Conservation (phyloP, 352 stramenopile genomes). For the Globisporangium viniferum region DNA sequence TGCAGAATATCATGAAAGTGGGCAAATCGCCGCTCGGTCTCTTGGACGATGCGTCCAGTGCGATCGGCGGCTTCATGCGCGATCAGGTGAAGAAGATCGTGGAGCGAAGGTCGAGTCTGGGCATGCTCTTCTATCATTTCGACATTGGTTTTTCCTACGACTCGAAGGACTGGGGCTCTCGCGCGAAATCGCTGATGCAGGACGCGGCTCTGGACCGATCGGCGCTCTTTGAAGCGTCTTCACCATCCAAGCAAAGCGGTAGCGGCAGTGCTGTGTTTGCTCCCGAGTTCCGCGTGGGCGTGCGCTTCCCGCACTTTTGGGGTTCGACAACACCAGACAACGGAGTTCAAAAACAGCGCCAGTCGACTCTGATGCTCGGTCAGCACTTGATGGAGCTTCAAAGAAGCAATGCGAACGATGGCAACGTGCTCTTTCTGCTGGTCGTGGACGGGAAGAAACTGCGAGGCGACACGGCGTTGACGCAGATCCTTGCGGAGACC, state of each 20-base stretch:
- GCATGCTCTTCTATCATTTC: constrained; percentile 87
- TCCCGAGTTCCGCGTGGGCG: constrained; percentile 43
- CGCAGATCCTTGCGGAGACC: neutral
- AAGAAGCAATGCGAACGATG: constrained; percentile 8
- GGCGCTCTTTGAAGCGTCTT: constrained; percentile 31
- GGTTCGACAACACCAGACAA: constrained; percentile 16
- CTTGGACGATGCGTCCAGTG: constrained; percentile 41
- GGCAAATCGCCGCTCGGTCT: constrained; percentile 65
- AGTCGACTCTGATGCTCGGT: constrained; percentile 56
- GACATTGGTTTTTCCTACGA: constrained; percentile 84
- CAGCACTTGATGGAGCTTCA: constrained; percentile 17
- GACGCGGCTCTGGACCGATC: constrained; percentile 52
- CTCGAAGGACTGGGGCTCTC: constrained; percentile 30
- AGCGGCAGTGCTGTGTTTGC: constrained; percentile 33
- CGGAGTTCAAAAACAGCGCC: constrained; percentile 1
- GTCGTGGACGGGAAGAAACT: constrained; percentile 33
- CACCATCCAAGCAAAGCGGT: constrained; percentile 1
- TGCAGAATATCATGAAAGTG: constrained; percentile 62
- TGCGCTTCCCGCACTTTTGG: constrained; percentile 75
- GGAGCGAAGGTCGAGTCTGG: constrained; percentile 43
- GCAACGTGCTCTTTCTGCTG: constrained; percentile 55
- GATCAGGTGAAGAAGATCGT: constrained; percentile 61
- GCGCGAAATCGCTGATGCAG: constrained; percentile 58
- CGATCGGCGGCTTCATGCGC: constrained; percentile 57
- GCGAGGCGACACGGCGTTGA: constrained; percentile 13